Evolutionary conservation across 768 basidiomycete species (phyloP).

Genomic region (Tephrocybe sp.): DNA sequence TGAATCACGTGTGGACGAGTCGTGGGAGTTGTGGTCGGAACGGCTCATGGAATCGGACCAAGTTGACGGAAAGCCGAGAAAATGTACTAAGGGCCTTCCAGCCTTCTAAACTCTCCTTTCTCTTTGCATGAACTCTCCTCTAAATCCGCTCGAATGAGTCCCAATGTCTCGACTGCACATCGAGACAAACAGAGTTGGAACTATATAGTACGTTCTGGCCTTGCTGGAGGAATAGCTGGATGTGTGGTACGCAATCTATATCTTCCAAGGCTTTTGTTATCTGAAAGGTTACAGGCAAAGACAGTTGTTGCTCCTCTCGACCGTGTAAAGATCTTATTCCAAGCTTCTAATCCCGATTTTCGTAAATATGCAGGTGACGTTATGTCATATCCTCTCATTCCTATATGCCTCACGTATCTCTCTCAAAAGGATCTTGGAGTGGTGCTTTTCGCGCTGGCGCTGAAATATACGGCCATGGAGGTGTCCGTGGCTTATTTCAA

Average conservation of each 20-base stretch:
- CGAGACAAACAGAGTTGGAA: conserved; percentile 54
- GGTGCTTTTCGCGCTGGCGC: conserved; percentile 78
- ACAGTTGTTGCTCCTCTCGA: conserved; percentile 95
- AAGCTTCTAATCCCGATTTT: conserved; percentile 94
- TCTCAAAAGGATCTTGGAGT: conserved; percentile 73
- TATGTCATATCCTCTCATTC: conserved; percentile 15
- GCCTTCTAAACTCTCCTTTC: neutral
- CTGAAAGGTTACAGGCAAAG: conserved; percentile 62
- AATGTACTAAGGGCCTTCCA: conserved; percentile 1
- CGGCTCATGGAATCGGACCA: conserved; percentile 10
- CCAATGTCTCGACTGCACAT: conserved; percentile 45
- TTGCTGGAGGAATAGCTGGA: conserved; percentile 93
- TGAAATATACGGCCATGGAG: conserved; percentile 66
- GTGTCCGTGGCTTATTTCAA: conserved; percentile 83
- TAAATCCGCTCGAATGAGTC: conserved; percentile 51
- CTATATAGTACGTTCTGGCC: conserved; percentile 74
- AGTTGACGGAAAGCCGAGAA: conserved; percentile 1
- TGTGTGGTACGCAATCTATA: conserved; percentile 68
- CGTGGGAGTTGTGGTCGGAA: conserved; percentile 8
- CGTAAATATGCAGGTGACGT: conserved; percentile 84
- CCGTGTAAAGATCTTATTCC: conserved; percentile 97
- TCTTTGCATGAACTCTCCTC: conserved; percentile 30
- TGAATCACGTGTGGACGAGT: neutral
- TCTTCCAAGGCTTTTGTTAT: conserved; percentile 1
- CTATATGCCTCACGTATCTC: neutral